Evolutionary conservation across 2,329 filamentous ascomycete species (phyloP), one percentile per base, ranked within the genome.

Genomic region (Arthroderma sp.): DNA sequence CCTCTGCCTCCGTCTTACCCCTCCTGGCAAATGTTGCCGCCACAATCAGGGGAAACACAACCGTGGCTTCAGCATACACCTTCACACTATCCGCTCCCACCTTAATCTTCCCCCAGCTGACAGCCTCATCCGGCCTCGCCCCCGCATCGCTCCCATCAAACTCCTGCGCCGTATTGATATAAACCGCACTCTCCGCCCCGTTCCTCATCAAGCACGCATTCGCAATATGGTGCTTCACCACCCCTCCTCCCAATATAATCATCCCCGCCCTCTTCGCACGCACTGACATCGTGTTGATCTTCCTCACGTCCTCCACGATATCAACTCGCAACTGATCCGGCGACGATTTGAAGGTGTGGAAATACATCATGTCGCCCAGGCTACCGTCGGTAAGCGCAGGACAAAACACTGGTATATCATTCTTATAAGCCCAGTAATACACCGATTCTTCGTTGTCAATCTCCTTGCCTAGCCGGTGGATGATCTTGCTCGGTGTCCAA

Each of bases 71-170:
- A 10, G 77, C 78, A 55, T 80, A 80, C 61, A 86, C 85, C 79
- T 96, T 98, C 46, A 96, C 88, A 55, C 80, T 83, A 50, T 91
- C 82, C 1, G 83, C 91, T 43, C 81, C 84, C 36, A 80, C 72
- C 65, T 93, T 95, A 64, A 98, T 95, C 72, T 98, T 98, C 3
- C 91, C 91, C 91, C 91, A 98, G 50, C 88, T 95, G 10, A 98
- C 85, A 4, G 91, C 91, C 67, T 98, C 91, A 57, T 98, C 91
- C 4, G 91, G 91, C 45, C 91, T 73, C 3, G 91, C 91, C 1
- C 91, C 91, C 0, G 91, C 89, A 67, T 98, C 91, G 56, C 87
- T 95, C 2, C 91, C 91, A 61, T 98, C 91, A 60, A 95, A 98
- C 61, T 98, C 91, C 62, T 95, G 87, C 0, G 80, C 91, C 1